phyloP scores from a whole-genome alignment of 1,284 basidiomycete genomes.

The Moniliella sp. region DNA sequence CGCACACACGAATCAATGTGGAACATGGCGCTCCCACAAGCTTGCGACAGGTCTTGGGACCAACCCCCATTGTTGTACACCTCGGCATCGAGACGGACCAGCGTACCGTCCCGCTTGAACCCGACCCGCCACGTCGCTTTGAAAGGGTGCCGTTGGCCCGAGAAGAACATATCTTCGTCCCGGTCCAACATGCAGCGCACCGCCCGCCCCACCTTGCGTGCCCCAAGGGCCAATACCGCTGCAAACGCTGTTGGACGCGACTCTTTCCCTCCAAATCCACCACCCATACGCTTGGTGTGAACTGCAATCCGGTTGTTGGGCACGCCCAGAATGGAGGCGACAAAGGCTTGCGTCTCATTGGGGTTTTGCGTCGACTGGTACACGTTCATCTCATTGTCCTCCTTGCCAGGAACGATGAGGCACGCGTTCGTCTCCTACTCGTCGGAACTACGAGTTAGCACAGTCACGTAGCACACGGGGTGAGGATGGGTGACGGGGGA shows the following conservation, averaged over 20 bases:
- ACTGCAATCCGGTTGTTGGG: slow-evolving; percentile 30
- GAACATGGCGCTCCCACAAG: slow-evolving; percentile 33
- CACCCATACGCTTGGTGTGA: slow-evolving; percentile 30
- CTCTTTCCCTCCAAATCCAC: slow-evolving; percentile 35
- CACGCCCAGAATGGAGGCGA: slow-evolving; percentile 29
- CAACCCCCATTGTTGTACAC: slow-evolving; percentile 35
- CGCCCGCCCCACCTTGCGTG: slow-evolving; percentile 26
- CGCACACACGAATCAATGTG: slow-evolving; percentile 31
- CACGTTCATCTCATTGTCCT: slow-evolving; percentile 34
- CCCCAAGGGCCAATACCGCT: slow-evolving; percentile 23
- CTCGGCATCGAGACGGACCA: slow-evolving; percentile 25
- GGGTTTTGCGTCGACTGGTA: slow-evolving; percentile 33
- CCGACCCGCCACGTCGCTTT: slow-evolving; percentile 30
- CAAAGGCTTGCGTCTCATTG: slow-evolving; percentile 32
- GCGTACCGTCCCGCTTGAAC: slow-evolving; percentile 26
- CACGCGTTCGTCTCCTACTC: slow-evolving; percentile 34
- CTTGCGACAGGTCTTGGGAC: slow-evolving; percentile 31
- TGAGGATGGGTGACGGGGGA: no score
- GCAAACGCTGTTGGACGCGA: slow-evolving; percentile 13
- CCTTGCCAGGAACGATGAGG: slow-evolving; percentile 31
- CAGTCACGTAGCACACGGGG: no score
- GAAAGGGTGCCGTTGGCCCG: slow-evolving; percentile 35
- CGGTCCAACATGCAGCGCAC: slow-evolving; percentile 34
- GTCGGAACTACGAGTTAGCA: no score
- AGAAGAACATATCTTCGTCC: slow-evolving; percentile 33